These are phyloP conservation scores for Aureobasidium sp. DNA, from an alignment of 2,329 filamentous ascomycete genomes.

Conservation along the genomic window DNA sequence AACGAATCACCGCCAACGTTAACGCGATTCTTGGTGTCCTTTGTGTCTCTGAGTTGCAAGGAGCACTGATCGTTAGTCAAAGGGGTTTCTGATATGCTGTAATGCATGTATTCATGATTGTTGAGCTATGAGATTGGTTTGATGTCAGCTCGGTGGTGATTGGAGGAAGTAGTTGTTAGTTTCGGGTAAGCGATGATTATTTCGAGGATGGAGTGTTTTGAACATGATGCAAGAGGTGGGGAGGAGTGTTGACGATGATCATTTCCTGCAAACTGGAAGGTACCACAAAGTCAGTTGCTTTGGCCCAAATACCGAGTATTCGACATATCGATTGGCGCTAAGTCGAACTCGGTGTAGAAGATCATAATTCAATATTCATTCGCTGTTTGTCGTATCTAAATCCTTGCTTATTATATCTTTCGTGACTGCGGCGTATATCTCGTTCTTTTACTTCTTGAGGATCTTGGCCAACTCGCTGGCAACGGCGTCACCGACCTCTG, in stretches of 20 bases:
- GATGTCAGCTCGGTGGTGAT: no score
- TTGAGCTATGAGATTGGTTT: no score
- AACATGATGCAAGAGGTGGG: background rate
- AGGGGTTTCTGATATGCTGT: no score
- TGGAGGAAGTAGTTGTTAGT: no score
- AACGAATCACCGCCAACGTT: no score
- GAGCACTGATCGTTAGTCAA: no score
- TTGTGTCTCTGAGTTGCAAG: no score
- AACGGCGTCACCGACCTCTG: conserved; percentile 75
- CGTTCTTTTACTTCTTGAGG: conserved; percentile 36
- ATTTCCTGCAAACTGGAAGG: background rate
- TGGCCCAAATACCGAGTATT: background rate
- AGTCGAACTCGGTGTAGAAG: background rate
- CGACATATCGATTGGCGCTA: no score
- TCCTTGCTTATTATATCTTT: background rate
- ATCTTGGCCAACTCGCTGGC: conserved; percentile 64
- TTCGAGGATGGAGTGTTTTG: background rate
- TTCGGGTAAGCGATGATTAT: no score
- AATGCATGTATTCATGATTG: no score
- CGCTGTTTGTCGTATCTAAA: background rate
- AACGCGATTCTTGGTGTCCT: no score
- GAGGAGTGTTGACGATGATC: no score
- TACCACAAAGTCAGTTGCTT: background rate
- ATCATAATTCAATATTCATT: background rate
- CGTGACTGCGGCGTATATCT: background rate